These are phyloP conservation scores for Diplodia scrobiculata DNA, from an alignment of 2,329 filamentous ascomycete genomes.

Conservation along the genomic window DNA sequence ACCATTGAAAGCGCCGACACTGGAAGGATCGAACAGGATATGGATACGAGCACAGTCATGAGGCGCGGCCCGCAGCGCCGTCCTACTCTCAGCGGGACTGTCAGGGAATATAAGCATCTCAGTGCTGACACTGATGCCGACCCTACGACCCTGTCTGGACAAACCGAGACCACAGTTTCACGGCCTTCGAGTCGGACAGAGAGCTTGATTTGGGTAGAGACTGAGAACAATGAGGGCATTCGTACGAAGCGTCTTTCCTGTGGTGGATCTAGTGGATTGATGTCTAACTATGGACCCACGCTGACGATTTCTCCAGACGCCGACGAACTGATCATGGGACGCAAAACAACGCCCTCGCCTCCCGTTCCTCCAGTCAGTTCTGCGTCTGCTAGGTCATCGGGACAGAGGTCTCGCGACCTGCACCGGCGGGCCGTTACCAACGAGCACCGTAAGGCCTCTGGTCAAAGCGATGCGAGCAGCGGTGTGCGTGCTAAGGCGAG, in stretches of 20 bases:
- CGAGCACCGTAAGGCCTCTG: slow-evolving; percentile 19
- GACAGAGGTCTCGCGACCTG: neutral
- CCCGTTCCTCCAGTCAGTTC: neutral
- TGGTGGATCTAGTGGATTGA: neutral
- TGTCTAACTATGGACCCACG: slow-evolving; percentile 15
- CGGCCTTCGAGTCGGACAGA: slow-evolving; percentile 10
- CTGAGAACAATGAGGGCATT: neutral
- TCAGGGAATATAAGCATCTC: slow-evolving; percentile 4
- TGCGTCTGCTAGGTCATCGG: neutral
- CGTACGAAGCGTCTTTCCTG: slow-evolving; percentile 22
- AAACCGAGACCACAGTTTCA: neutral
- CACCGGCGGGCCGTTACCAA: slow-evolving; percentile 21
- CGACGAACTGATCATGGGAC: slow-evolving; percentile 22
- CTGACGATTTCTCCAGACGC: slow-evolving; percentile 21
- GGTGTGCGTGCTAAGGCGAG: neutral
- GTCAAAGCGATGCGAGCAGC: neutral
- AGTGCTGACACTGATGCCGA: slow-evolving; percentile 17
- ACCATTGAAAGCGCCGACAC: slow-evolving; percentile 26
- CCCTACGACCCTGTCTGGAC: neutral
- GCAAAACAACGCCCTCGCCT: slow-evolving; percentile 11
- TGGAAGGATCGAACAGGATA: neutral
- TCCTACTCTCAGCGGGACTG: slow-evolving; percentile 11
- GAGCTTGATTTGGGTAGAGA: slow-evolving; percentile 18
- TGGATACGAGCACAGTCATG: slow-evolving; percentile 18
- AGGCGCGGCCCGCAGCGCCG: slow-evolving; percentile 20